Base-by-base conservation (phyloP, 202 grass and related monocot genomes). In the Panicum hallii region DNA sequence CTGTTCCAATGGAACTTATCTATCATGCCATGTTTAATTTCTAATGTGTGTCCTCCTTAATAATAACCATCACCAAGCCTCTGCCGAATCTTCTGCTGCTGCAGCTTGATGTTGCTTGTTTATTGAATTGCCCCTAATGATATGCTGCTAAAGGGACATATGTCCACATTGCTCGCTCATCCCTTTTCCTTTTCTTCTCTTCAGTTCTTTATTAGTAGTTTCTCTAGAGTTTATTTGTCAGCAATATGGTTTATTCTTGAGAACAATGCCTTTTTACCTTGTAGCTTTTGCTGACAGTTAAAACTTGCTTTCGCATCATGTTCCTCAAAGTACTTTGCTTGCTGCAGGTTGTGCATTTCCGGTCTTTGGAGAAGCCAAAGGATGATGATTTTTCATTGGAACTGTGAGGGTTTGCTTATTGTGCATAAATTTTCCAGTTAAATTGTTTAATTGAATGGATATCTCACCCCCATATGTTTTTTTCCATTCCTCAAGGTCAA, bases 331-430 rank as follows among this genome's bases (percentile, higher is more conserved):
- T 62, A 30, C 11, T 62, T 54, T 90, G 22, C 71, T 83, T 54
- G 52, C 20, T 48, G 46, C 85, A 95, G 95, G 87, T 95, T 85
- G 95, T 98, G 76, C 95, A 95, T 87, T 98, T 98, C 67, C 89
- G 93, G 58, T 89, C 79, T 73, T 53, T 95, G 75, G 93, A 98
- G 68, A 95, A 95, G 85, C 91, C 95, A 56, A 98, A 98, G 87
- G 95, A 98, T 38, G 91, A 95, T 38, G 95, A 90, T 80, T 98
- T 98, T 91, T 87, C 83, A 71, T 84, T 90, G 55, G 89, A 90
- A 84, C 58, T 90, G 89, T 90, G 72, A 87, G 89, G 38, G n/a
- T 28, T 70, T 52, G 28, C 30, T 70, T 75, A 75, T 36, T 54
- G 7, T 72, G 32, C 22, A 60, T 44, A 40, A 69, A 71, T 65